phyloP scores from a whole-genome alignment of 2,329 filamentous ascomycete species.

The Curvularia sp. region DNA sequence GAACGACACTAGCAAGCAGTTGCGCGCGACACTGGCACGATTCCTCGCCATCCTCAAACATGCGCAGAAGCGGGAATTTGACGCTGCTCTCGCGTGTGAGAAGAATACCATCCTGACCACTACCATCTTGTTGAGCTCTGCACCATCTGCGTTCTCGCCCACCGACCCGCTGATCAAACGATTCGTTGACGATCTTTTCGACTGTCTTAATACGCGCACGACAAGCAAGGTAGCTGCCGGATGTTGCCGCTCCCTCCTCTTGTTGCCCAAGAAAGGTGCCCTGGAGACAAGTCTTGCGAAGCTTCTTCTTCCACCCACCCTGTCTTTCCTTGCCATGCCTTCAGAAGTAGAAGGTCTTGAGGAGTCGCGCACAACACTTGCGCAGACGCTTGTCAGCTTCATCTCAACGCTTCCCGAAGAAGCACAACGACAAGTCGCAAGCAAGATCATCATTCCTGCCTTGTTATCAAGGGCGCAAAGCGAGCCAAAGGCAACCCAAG shows the following conservation, averaged over 20 bases:
- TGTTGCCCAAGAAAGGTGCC: slow-evolving; percentile 62
- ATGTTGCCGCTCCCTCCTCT: slow-evolving; percentile 83
- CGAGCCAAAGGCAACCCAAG: slow-evolving; percentile 64
- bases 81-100: slow-evolving; percentile 83
- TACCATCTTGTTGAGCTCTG: slow-evolving; percentile 86
- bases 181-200: slow-evolving; percentile 81
- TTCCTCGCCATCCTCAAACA: slow-evolving; percentile 82
- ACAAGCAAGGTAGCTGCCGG: slow-evolving; percentile 89
- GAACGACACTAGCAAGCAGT: slow-evolving; percentile 69
- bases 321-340: slow-evolving; percentile 74
- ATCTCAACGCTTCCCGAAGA: slow-evolving; percentile 56
- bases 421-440: slow-evolving; percentile 60
- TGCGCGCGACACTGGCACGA: slow-evolving; percentile 81
- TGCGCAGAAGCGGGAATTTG: slow-evolving; percentile 76
- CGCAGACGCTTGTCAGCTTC: slow-evolving; percentile 78
- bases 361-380: slow-evolving; percentile 72
- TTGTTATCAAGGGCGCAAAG: slow-evolving; percentile 75
- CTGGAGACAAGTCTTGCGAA: slow-evolving; percentile 69
- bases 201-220: slow-evolving; percentile 82
- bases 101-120: slow-evolving; percentile 90
- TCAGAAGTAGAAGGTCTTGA: slow-evolving; percentile 78
- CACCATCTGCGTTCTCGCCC: slow-evolving; percentile 74
- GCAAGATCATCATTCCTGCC: slow-evolving; percentile 78
- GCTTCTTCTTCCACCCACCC: slow-evolving; percentile 75
- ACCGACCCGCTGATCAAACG: slow-evolving; percentile 76